Conservation (phyloP, 768 basidiomycete genomes). For the Holtermanniella nyarrowii region DNA sequence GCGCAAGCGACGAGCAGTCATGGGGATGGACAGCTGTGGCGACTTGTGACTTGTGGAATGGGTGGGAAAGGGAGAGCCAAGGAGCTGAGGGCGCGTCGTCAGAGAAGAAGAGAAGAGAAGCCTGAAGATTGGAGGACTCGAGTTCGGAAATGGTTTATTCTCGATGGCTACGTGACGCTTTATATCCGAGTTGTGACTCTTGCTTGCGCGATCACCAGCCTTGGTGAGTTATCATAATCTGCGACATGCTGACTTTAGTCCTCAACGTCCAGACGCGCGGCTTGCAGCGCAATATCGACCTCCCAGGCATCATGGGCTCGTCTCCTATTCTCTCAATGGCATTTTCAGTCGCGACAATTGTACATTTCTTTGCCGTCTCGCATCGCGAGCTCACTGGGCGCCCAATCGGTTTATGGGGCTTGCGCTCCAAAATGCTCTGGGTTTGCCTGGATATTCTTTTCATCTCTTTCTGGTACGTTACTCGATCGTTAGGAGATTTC, state of each 20-base stretch:
- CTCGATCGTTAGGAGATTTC: neutral
- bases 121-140: neutral
- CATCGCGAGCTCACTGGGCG: slow-evolving; percentile 38
- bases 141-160: slow-evolving; percentile 7
- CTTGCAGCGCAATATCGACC: slow-evolving; percentile 11
- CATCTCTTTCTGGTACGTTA: slow-evolving; percentile 36
- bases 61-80: neutral
- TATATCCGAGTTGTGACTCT: slow-evolving; percentile 3
- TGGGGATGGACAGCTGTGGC: neutral
- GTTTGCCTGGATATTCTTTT: slow-evolving; percentile 39
- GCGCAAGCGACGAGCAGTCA: neutral
- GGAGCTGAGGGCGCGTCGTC: neutral
- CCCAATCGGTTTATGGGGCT: slow-evolving; percentile 41
- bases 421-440: slow-evolving; percentile 40
- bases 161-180: slow-evolving; percentile 5
- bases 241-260: slow-evolving; percentile 5
- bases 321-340: slow-evolving; percentile 35
- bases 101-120: neutral
- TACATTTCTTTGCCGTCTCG: slow-evolving; percentile 35
- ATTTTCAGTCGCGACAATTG: slow-evolving; percentile 27
- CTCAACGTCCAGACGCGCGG: slow-evolving; percentile 19
- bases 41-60: neutral
- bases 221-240: neutral
- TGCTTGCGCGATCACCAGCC: neutral
- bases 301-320: slow-evolving; percentile 33